phyloP scores from a whole-genome alignment of 2,329 filamentous ascomycete species.

The Penicillium thymicola region DNA sequence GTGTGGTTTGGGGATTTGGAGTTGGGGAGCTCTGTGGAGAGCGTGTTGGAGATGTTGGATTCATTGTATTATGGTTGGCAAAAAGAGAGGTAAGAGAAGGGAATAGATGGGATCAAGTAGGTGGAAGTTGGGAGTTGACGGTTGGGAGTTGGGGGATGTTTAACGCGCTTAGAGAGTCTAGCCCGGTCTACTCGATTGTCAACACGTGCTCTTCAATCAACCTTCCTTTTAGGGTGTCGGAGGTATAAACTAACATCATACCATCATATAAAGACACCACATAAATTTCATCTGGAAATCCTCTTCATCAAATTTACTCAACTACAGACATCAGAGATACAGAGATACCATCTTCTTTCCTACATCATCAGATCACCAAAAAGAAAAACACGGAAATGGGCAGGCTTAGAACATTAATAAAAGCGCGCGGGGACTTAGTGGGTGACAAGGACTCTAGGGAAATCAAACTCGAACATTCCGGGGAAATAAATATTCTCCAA shows the following conservation, averaged over 20 bases:
- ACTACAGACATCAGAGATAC: too few relatives aligned
- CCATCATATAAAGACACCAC: background rate
- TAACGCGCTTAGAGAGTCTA: background rate
- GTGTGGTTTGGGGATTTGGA: constrained; percentile 19
- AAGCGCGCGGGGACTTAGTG: too few relatives aligned
- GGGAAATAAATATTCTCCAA: too few relatives aligned
- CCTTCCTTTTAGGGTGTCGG: too few relatives aligned
- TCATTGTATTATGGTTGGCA: constrained; percentile 14
- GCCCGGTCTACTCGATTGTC: background rate
- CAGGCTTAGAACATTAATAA: too few relatives aligned
- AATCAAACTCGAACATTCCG: too few relatives aligned
- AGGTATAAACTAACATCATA: background rate
- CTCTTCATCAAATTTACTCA: background rate
- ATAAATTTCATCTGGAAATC: background rate
- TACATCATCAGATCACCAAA: background rate
- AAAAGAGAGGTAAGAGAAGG: background rate
- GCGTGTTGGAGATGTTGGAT: constrained; percentile 24
- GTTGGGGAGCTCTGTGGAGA: constrained; percentile 25
- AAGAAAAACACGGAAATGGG: too few relatives aligned
- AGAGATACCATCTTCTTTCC: background rate
- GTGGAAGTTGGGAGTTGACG: background rate
- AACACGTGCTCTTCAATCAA: too few relatives aligned
- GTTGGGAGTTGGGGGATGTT: background rate
- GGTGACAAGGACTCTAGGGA: too few relatives aligned
- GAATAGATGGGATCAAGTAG: background rate